These are phyloP conservation scores for Lecanicillium sp. DNA, from an alignment of 2,329 filamentous ascomycete genomes.

Conservation along the genomic window DNA sequence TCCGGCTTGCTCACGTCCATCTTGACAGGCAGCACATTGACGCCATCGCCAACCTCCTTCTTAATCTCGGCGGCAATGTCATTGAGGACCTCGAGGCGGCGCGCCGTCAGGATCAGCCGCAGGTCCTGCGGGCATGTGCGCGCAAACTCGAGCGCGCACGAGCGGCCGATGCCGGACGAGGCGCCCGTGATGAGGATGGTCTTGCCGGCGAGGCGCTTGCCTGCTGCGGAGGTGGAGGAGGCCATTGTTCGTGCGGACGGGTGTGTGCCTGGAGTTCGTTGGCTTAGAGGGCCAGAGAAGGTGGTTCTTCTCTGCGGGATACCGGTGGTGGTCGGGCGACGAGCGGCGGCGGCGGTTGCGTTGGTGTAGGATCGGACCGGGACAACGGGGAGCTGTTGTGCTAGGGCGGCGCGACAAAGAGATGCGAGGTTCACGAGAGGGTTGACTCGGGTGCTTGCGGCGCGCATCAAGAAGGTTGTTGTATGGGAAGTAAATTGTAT, in stretches of 20 bases:
- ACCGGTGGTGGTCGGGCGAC: too few relatives aligned
- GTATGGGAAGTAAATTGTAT: neutral
- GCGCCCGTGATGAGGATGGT: conserved; percentile 89
- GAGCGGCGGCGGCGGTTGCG: too few relatives aligned
- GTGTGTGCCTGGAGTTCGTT: too few relatives aligned
- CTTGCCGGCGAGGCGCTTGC: conserved; percentile 84
- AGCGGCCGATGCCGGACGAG: conserved; percentile 81
- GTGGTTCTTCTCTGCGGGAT: too few relatives aligned
- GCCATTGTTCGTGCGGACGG: conserved; percentile 32
- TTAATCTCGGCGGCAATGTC: conserved; percentile 70
- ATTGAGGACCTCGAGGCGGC: conserved; percentile 70
- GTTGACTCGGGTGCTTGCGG: neutral
- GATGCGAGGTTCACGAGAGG: too few relatives aligned
- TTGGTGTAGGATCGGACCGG: too few relatives aligned
- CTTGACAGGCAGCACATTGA: conserved; percentile 75
- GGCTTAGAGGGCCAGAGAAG: too few relatives aligned
- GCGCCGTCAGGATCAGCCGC: conserved; percentile 82
- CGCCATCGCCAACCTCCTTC: conserved; percentile 67
- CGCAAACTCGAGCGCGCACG: conserved; percentile 85
- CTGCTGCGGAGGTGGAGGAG: conserved; percentile 52
- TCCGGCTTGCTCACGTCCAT: conserved; percentile 79
- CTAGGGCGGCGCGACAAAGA: too few relatives aligned
- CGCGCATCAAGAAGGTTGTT: neutral
- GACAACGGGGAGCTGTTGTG: too few relatives aligned
- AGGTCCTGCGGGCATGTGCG: conserved; percentile 72